Base-by-base conservation (phyloP, 208 protist genomes). In the Crithidia acanthocephali region DNA sequence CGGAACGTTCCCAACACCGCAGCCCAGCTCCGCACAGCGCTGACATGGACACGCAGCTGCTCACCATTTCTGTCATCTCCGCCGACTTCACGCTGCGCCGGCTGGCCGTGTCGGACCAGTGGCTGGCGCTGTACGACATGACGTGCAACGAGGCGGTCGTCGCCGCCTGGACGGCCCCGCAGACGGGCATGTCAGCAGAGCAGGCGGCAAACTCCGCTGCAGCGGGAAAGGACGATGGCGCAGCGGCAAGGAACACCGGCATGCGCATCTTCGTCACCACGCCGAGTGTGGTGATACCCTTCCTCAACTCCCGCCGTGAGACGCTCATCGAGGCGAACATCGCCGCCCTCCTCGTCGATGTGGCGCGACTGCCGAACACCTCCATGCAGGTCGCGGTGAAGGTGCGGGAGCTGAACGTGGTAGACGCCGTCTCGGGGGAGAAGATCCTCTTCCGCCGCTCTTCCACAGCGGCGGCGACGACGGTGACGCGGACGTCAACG, bases 41-140 rank as follows among this genome's bases (percentile, higher is more conserved):
- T 4, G n/a, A 15, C 57, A 45, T 28, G 23, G 10, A 37, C 58
- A 35, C 52, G 16, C 30, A 72, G 59, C 47, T 86, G 23, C 35
- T 93, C 27, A 75, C 63, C 16, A 66, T 89, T 30, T 71, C 74
- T 1, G 86, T 89, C 57, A 68, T 95, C 30, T 83, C 87, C 4
- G 66, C 90, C 44, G 84, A 91, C 37, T 94, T 97, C 52, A 92
- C 90, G 23, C 75, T 97, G 33, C 72, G 81, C 57, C 88, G 88
- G n/a, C 86, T 97, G 47, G 85, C 90, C 45, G 66, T 97, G 22
- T 93, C 90, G 9, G 85, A 91, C 59, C 90, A 94, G 77, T 97
- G 92, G 92, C 79, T 94, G 48, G 78, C 72, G 35, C 61, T 95
- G 35, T 88, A 90, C 75, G 90, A 97, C 62, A 83, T 85, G 59